Evolutionary conservation across 805 yeast species (phyloP).

Genomic region (Wickerhamomyces ciferrii): DNA sequence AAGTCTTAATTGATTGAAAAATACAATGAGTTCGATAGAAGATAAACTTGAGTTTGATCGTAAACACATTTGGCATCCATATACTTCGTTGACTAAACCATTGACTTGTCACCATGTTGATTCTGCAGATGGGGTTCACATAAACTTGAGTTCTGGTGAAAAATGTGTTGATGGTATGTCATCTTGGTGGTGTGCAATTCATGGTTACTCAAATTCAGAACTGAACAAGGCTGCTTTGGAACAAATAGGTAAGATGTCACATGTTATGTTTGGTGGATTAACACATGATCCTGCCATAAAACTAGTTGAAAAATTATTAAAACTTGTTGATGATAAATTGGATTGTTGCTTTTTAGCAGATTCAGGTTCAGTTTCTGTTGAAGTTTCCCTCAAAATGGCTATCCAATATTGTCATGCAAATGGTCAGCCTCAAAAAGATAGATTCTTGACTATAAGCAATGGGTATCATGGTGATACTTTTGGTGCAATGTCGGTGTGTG

Average conservation of each 20-base stretch:
- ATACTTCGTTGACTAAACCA: constrained; percentile 22
- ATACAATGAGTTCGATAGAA: not conserved
- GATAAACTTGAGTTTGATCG: constrained; percentile 16
- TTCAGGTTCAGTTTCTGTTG: constrained; percentile 30
- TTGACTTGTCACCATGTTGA: constrained; percentile 19
- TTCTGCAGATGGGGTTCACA: constrained; percentile 17
- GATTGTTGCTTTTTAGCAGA: constrained; percentile 20
- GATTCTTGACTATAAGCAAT: constrained; percentile 26
- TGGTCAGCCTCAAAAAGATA: constrained; percentile 18
- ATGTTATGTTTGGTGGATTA: constrained; percentile 24
- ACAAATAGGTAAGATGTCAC: constrained; percentile 26
- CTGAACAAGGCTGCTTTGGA: constrained; percentile 24
- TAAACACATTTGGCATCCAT: constrained; percentile 27
- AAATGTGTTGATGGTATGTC: constrained; percentile 25
- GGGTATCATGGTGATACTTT: constrained; percentile 34
- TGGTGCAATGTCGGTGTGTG: constrained; percentile 33
- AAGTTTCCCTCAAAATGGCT: constrained; percentile 33
- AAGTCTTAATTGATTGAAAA: too few relatives aligned
- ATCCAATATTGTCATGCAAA: constrained; percentile 23
- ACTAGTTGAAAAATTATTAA: constrained; percentile 24
- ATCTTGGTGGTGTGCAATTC: constrained; percentile 28
- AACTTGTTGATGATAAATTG: constrained; percentile 22
- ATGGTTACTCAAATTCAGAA: constrained; percentile 24
- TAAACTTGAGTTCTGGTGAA: constrained; percentile 14
- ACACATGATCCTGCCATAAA: constrained; percentile 25